Conservation (phyloP, 768 basidiomycete species). For the Kwoniella newhampshirensis region DNA sequence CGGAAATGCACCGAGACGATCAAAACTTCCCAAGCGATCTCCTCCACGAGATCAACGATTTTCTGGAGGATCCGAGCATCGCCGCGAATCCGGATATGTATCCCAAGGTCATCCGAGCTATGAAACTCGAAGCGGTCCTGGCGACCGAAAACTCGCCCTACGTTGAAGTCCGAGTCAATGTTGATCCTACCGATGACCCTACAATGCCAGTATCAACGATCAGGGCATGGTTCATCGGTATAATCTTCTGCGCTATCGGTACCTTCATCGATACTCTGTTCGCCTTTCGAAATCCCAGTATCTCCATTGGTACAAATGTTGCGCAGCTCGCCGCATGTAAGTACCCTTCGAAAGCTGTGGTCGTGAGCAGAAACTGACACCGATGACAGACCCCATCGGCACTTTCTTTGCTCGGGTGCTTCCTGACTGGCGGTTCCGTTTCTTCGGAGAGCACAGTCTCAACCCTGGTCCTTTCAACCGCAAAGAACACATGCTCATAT, state of each 20-base stretch:
- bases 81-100: constrained; percentile 10
- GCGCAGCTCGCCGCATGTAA: constrained; percentile 64
- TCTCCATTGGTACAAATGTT: constrained; percentile 69
- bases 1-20: constrained; percentile 14
- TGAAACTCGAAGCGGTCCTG: constrained; percentile 19
- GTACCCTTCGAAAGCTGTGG: constrained; percentile 47
- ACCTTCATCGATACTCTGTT: constrained; percentile 60
- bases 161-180: constrained; percentile 70
- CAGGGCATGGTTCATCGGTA: constrained; percentile 33
- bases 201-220: constrained; percentile 37
- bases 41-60: constrained; percentile 8
- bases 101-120: constrained; percentile 3
- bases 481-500: constrained; percentile 48
- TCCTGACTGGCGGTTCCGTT: constrained; percentile 22
- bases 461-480: constrained; percentile 42
- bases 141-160: constrained; percentile 69
- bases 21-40: constrained; percentile 11
- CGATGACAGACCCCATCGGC: constrained; percentile 28
- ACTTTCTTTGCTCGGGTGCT: constrained; percentile 22
- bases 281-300: constrained; percentile 58
- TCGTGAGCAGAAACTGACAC: not conserved
- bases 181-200: constrained; percentile 54
- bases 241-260: constrained; percentile 56
- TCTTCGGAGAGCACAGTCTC: constrained; percentile 31
- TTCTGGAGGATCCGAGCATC: constrained; percentile 12